Evolutionary conservation across 2,329 filamentous ascomycete genomes (phyloP).

Genomic region (Biscogniauxia marginata): DNA sequence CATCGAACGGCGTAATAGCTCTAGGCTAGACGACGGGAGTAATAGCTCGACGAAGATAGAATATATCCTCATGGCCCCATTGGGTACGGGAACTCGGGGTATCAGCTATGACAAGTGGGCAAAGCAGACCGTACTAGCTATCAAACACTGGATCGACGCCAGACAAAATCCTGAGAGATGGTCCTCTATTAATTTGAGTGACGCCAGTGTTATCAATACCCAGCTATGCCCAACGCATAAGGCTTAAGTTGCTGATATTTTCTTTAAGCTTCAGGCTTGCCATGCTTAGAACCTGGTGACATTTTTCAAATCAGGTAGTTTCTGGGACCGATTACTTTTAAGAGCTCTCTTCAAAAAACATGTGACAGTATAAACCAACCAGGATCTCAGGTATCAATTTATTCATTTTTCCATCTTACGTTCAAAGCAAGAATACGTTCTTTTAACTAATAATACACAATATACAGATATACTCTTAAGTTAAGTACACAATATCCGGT

Average conservation of each 20-base stretch:
- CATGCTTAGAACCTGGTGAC: too few species aligned
- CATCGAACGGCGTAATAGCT: conserved; percentile 44
- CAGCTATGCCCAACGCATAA: neutral
- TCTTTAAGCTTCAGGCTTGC: too few species aligned
- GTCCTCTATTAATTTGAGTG: conserved; percentile 38
- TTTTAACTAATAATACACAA: too few species aligned
- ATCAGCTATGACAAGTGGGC: conserved; percentile 50
- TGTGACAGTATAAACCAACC: too few species aligned
- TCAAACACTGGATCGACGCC: conserved; percentile 52
- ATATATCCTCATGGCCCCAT: conserved; percentile 49
- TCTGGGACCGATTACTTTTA: too few species aligned
- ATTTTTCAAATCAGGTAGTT: too few species aligned
- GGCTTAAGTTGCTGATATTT: neutral
- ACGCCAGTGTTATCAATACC: neutral
- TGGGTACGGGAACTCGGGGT: conserved; percentile 48
- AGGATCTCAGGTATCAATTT: too few species aligned
- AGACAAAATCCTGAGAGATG: conserved; percentile 42
- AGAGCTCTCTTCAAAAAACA: too few species aligned
- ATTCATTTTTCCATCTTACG: too few species aligned
- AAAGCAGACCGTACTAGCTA: conserved; percentile 46
- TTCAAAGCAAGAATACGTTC: too few species aligned
- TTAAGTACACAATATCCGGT: too few species aligned
- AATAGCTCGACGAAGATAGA: conserved; percentile 32
- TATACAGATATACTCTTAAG: too few species aligned
- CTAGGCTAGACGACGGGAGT: conserved; percentile 7